phyloP scores from a whole-genome alignment of 495 filamentous ascomycete species.

The Usnea hakonensis region DNA sequence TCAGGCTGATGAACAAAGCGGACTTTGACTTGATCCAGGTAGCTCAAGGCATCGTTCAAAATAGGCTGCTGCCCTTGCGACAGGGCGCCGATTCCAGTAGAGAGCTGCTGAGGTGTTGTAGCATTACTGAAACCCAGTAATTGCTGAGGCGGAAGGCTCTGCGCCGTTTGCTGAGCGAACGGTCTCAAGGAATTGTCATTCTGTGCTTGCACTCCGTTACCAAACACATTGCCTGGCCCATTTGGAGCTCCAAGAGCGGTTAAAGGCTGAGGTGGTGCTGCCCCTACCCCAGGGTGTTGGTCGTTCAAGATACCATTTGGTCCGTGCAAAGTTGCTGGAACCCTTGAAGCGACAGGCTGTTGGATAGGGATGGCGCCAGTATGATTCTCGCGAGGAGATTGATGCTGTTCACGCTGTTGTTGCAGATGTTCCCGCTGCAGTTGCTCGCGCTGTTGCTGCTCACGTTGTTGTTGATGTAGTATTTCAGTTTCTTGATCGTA shows the following conservation, averaged over 20 bases:
- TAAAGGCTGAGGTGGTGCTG: slow-evolving; percentile 41
- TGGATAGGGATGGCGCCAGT: slow-evolving; percentile 79
- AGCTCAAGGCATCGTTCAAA: slow-evolving; percentile 92
- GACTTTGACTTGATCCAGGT: slow-evolving; percentile 97
- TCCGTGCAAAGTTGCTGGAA: slow-evolving; percentile 73
- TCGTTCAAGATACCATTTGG: slow-evolving; percentile 72
- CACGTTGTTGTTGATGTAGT: slow-evolving; percentile 37
- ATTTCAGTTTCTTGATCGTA: slow-evolving; percentile 62
- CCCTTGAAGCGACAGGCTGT: slow-evolving; percentile 79
- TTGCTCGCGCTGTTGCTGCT: slow-evolving; percentile 43
- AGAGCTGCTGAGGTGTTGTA: slow-evolving; percentile 39
- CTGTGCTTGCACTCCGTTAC: slow-evolving; percentile 55
- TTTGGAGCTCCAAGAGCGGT: slow-evolving; percentile 59
- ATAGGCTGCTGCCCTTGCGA: slow-evolving; percentile 91
- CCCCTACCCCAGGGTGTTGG: slow-evolving; percentile 51
- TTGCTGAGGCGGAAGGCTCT: slow-evolving; percentile 47
- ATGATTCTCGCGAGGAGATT: slow-evolving; percentile 69
- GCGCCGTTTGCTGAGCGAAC: slow-evolving; percentile 54
- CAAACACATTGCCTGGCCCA: slow-evolving; percentile 58
- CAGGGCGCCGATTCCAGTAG: slow-evolving; percentile 49
- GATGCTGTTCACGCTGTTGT: slow-evolving; percentile 37
- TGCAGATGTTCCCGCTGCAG: slow-evolving; percentile 49
- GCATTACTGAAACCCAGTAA: slow-evolving; percentile 50
- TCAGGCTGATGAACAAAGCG: slow-evolving; percentile 95
- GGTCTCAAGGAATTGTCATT: slow-evolving; percentile 51